These are phyloP conservation scores for Lactarius trivialis DNA, from an alignment of 768 basidiomycete species.

Conservation along the genomic window DNA sequence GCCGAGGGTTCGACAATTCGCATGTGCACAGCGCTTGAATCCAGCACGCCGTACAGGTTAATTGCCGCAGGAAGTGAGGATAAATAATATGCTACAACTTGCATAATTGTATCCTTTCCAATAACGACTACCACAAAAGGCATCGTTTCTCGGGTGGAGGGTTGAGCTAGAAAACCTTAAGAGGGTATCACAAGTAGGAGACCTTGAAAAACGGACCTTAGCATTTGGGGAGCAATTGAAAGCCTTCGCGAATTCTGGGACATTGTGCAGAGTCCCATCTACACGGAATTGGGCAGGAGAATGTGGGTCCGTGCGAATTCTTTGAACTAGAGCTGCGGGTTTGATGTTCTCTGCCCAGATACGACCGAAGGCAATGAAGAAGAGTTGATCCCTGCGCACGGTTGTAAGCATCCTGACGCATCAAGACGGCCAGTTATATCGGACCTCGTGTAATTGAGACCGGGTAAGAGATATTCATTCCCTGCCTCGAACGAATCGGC, in stretches of 20 bases:
- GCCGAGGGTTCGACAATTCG: background rate
- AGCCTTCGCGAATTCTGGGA: conserved; percentile 81
- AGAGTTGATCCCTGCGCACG: conserved; percentile 71
- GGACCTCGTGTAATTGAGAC: conserved; percentile 67
- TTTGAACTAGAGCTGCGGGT: conserved; percentile 69
- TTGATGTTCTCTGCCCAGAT: conserved; percentile 85
- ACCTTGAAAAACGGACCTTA: conserved; percentile 45
- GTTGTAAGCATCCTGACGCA: background rate
- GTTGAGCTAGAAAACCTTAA: conserved; percentile 49
- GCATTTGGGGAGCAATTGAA: conserved; percentile 75
- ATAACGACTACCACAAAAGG: conserved; percentile 53
- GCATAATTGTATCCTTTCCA: background rate
- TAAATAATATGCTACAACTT: conserved; percentile 3
- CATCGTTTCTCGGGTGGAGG: conserved; percentile 77
- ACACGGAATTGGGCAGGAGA: conserved; percentile 75
- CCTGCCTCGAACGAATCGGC: conserved; percentile 49
- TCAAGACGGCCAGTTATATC: conserved; percentile 15
- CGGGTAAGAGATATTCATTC: conserved; percentile 73
- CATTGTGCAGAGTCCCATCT: conserved; percentile 81
- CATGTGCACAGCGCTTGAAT: background rate
- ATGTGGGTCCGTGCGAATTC: conserved; percentile 84
- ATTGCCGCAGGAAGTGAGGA: background rate
- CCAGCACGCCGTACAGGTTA: background rate
- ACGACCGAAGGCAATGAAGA: conserved; percentile 86
- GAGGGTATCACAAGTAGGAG: background rate